Conservation (phyloP, 169 alveolate genomes). For the Plasmodium yoelii region DNA sequence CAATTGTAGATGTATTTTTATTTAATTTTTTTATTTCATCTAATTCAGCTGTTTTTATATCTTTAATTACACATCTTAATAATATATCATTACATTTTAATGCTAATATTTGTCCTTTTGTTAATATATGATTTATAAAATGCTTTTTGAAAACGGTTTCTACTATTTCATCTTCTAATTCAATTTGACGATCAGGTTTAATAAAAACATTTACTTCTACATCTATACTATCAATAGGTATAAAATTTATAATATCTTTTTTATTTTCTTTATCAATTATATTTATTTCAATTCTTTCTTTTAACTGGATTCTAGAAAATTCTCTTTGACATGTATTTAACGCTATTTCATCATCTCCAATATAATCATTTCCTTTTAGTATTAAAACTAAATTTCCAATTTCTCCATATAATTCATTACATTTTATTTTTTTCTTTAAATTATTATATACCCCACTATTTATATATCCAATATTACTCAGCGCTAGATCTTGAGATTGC, state of each 20-base stretch:
- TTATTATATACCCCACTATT: conserved; percentile 54
- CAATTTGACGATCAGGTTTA: conserved; percentile 74
- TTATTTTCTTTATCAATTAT: conserved; percentile 71
- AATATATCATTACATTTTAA: conserved; percentile 76
- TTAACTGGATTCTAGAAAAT: conserved; percentile 76
- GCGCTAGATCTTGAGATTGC: conserved; percentile 81
- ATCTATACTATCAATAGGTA: conserved; percentile 77
- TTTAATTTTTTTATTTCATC: conserved; percentile 51
- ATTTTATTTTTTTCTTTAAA: conserved; percentile 38
- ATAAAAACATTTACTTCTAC: conserved; percentile 78
- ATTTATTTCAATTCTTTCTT: conserved; percentile 74
- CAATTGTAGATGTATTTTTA: not conserved
- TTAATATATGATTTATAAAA: conserved; percentile 75
- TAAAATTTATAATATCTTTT: conserved; percentile 68
- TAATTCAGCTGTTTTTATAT: conserved; percentile 65
- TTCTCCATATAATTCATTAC: conserved; percentile 56
- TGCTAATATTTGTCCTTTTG: conserved; percentile 79
- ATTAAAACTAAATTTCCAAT: conserved; percentile 76
- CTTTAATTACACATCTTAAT: conserved; percentile 73
- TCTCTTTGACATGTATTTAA: conserved; percentile 81
- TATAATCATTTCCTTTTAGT: conserved; percentile 75
- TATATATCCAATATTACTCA: conserved; percentile 78
- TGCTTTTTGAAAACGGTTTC: conserved; percentile 61
- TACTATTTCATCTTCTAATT: conserved; percentile 67
- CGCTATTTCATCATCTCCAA: conserved; percentile 79